Conservation (phyloP, 495 filamentous ascomycete genomes). For the Hyaloscypha finlandica region DNA sequence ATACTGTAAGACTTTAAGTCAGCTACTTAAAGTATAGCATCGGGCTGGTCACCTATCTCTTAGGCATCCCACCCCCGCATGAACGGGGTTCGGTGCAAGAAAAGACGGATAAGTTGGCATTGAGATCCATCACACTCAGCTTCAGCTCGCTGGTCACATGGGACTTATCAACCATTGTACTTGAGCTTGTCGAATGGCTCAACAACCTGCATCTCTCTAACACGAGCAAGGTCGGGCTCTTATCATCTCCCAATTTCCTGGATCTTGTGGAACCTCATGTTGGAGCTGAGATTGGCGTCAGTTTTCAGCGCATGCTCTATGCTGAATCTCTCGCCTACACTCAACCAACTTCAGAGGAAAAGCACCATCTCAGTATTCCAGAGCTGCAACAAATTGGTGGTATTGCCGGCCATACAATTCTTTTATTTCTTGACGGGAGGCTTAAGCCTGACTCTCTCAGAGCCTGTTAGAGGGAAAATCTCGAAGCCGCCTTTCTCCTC, state of each 20-base stretch:
- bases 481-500: constrained; percentile 10
- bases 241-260: constrained; percentile 12
- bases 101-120: not conserved
- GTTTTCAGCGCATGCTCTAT: constrained; percentile 19
- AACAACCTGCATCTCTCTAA: not conserved
- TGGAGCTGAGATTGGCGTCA: not conserved
- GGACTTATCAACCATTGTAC: not conserved
- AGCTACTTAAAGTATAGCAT: not conserved
- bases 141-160: not conserved
- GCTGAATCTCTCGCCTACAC: constrained; percentile 21
- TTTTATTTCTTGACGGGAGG: constrained; percentile 1
- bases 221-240: constrained; percentile 15
- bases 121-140: not conserved
- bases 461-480: not conserved
- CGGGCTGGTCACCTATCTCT: not conserved
- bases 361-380: constrained; percentile 4
- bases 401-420: constrained; percentile 12
- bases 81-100: not conserved
- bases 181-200: constrained; percentile 1
- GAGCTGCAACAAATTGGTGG: constrained; percentile 14
- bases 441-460: constrained; percentile 9
- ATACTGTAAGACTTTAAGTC: not conserved
- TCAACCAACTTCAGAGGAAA: not conserved
- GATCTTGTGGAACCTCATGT: constrained; percentile 9
- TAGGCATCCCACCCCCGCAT: not conserved